Evolutionary conservation across 768 basidiomycete genomes (phyloP).

Genomic region (Termitomyces sp.): DNA sequence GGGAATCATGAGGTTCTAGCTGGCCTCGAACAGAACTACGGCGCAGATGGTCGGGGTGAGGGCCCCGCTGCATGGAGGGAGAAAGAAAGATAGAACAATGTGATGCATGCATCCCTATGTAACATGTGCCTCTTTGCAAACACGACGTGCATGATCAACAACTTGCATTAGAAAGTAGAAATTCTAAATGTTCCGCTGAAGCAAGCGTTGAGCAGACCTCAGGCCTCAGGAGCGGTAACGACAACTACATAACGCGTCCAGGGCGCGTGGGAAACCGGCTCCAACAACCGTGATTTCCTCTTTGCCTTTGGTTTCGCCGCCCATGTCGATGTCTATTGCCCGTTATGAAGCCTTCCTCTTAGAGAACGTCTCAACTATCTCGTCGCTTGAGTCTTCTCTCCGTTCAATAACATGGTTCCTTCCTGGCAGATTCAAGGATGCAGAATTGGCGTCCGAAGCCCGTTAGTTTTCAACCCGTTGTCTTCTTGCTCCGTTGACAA

Average conservation of each 20-base stretch:
- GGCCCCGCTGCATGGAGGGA: slow-evolving; percentile 14
- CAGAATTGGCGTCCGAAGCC: slow-evolving; percentile 92
- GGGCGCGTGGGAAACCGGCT: slow-evolving; percentile 7
- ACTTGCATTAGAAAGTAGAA: background rate
- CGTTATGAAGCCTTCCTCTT: slow-evolving; percentile 83
- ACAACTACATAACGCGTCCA: background rate
- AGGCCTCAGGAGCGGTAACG: background rate
- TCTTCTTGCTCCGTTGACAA: slow-evolving; percentile 9
- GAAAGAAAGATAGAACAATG: slow-evolving; percentile 11
- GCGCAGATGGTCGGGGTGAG: slow-evolving; percentile 50
- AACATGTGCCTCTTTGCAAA: slow-evolving; percentile 8
- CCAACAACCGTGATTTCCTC: slow-evolving; percentile 7
- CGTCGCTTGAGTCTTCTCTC: slow-evolving; percentile 83
- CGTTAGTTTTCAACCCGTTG: slow-evolving; percentile 50
- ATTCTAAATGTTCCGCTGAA: background rate
- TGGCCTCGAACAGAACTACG: slow-evolving; percentile 71
- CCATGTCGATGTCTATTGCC: slow-evolving; percentile 62
- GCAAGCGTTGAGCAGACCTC: background rate
- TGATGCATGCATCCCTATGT: slow-evolving; percentile 10
- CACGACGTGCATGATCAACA: slow-evolving; percentile 9
- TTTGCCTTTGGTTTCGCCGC: slow-evolving; percentile 4
- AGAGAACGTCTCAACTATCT: slow-evolving; percentile 81
- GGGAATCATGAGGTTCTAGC: slow-evolving; percentile 63
- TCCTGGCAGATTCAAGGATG: slow-evolving; percentile 96
- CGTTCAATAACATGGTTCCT: slow-evolving; percentile 93